phyloP scores from a whole-genome alignment of 2,329 filamentous ascomycete species.

The Phaeoacremonium minimum region DNA sequence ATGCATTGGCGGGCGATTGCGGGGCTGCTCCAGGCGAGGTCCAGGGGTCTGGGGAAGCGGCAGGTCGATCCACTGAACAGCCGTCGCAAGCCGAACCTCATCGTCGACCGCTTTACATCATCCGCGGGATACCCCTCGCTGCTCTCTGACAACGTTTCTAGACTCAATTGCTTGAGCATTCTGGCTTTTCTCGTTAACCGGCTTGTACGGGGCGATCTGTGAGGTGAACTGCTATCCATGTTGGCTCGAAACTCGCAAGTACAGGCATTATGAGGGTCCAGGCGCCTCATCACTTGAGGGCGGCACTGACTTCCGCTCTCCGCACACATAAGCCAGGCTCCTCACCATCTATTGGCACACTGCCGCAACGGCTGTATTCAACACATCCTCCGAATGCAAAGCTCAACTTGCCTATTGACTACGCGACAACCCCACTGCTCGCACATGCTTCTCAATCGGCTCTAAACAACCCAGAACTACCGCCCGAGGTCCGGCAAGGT shows the following conservation, averaged over 20 bases:
- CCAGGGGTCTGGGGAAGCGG: not conserved
- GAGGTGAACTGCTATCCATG: no score
- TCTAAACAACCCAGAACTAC: constrained; percentile 67
- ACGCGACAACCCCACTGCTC: constrained; percentile 74
- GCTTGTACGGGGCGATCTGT: no score
- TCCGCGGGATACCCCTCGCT: no score
- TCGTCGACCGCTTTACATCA: not conserved
- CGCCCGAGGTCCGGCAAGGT: constrained; percentile 58
- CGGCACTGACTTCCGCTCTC: constrained; percentile 6
- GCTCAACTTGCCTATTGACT: constrained; percentile 86
- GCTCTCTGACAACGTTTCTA: no score
- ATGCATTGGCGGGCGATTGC: not conserved
- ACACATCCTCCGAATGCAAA: constrained; percentile 55
- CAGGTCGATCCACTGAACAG: not conserved
- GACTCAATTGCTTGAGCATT: no score
- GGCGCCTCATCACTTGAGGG: constrained; percentile 8
- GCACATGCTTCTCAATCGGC: constrained; percentile 73
- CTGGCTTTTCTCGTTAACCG: no score
- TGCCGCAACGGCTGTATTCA: constrained; percentile 36
- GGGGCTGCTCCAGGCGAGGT: constrained; percentile 4
- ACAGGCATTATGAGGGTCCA: constrained; percentile 3
- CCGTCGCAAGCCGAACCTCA: not conserved
- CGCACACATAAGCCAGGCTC: constrained; percentile 7
- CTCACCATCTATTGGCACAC: constrained; percentile 6
- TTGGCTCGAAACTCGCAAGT: no score